Evolutionary conservation across 257 asterid genomes (phyloP), one percentile per base, ranked within the genome.

Genomic region (Solanum virginianum): DNA sequence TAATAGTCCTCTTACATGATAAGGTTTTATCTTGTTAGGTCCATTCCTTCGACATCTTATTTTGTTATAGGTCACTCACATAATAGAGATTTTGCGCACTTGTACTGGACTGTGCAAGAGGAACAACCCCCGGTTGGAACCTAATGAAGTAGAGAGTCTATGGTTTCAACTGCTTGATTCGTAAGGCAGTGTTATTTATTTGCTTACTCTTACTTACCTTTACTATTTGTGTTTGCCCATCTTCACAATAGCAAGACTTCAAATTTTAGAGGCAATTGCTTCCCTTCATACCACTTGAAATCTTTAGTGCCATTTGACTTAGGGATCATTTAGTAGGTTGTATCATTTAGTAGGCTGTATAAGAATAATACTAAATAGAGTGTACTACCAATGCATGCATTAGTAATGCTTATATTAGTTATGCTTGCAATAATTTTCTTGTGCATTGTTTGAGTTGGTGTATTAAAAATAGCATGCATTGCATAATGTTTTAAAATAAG

Each of bases 81-180:
- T 95, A 88, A 89, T 93, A 87, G 94, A 93, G 83, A 87, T 90
- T 60, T 91, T 91, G 90, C 97, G 88, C 80, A 91, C 93, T 85
- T 95, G 97, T 87, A 89, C 94, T 84, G 93, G 95, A 85, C 88
- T 96, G 86, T 96, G 98, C 87, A 97, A 96, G 89, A 92, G 99
- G 89, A 96, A 96, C 88, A 94, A 98, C 87, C 97, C 96, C 80
- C 97, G 97, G 59, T 87, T 95, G 89, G 94, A 91, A 62, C 94
- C 94, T 22, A 92, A 93, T 84, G 99, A 96, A 88, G 92, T 98
- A 36, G 99, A 96, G 88, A 55, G 69, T 90, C 98, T 95, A n/a
- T 96, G 99, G 99, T 96, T 96, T 89, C 95, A 91, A 88, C 90
- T 96, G 88, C 98, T 96, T 91, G 99, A 95, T 88, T 92, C 92